Evolutionary conservation across 192 early-diverging fungal genomes (phyloP), one percentile per base, ranked within the genome.

Genomic region (Gorgonomyces haynaldii): DNA sequence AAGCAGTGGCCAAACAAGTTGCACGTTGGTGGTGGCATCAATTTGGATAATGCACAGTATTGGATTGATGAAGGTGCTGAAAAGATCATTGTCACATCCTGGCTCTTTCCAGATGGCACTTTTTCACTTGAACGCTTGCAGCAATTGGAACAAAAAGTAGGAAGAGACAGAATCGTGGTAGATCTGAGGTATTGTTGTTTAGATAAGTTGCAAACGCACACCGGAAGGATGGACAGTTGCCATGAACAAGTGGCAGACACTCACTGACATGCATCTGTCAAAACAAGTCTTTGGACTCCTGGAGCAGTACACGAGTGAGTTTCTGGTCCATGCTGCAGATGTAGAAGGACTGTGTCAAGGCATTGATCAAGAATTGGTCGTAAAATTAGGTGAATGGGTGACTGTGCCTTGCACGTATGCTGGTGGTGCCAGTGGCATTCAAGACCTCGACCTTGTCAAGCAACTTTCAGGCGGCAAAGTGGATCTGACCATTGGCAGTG

Each of bases 231-330:
- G 92, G 95, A 60, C 88, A 2, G 90, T 98, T 10, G 92, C 95
- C 2, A 98, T 94, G 91, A 77, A 98, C 60, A 86, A 91, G 54
- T 98, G 95, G 95, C 92, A 96, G 62, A 92, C 84, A 1, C 67
- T 86, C 45, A 96, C 95, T 6, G 86, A 95, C 51, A 86, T 83
- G 78, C 65, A 64, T 25, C 79, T 98, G 28, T 45, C 9, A 19
- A 28, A 9, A 10, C 8, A 12, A 50, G 12, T 17, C 27, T 9
- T n/a, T 31, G 9, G n/a, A 38, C 28, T 56, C 8, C 13, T 70
- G 76, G 68, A 20, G 54, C 74, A 0, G 50, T 91, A 34, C 40
- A 52, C 5, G 28, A 61, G 57, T 57, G 95, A 98, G 69, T 96
- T 98, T 58, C 61, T 98, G 27, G 81, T 98, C 23, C 95, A 98